A percentile compares a stretch with the other conserved stretches of the same genome.
Conservation (phyloP, 1,139 yeast genomes). For the Saccharomyces hybrid region DNA sequence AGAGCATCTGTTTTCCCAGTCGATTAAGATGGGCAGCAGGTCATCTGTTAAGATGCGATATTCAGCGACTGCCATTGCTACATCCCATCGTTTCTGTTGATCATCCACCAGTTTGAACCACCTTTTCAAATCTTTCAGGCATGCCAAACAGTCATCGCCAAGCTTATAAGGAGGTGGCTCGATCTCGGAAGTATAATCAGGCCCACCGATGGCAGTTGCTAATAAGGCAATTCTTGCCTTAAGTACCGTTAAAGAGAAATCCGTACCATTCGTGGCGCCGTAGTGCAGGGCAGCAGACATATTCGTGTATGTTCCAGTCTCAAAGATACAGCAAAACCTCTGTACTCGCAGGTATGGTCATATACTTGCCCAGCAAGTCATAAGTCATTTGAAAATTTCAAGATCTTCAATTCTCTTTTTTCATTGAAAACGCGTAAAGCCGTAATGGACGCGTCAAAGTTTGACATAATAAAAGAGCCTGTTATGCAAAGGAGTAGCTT, state of each 20-base stretch:
- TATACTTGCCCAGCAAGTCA: neutral
- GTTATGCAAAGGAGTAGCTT: no score
- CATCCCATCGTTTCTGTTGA: conserved; percentile 57
- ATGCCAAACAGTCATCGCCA: conserved; percentile 88
- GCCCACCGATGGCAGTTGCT: conserved; percentile 33
- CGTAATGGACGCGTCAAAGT: neutral
- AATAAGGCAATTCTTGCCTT: conserved; percentile 30
- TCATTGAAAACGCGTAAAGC: neutral
- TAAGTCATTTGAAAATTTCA: neutral
- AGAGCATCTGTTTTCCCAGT: conserved; percentile 50
- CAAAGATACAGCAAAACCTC: neutral
- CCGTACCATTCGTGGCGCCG: conserved; percentile 1
- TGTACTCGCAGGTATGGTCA: neutral
- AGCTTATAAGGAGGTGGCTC: conserved; percentile 57
- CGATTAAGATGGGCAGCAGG: conserved; percentile 62
- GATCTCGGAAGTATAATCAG: conserved; percentile 33
- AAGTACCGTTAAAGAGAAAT: conserved; percentile 15
- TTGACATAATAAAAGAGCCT: neutral
- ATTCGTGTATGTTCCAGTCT: neutral
- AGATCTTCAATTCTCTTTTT: neutral
- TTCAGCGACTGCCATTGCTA: conserved; percentile 83
- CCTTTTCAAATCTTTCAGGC: conserved; percentile 76
- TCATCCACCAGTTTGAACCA: conserved; percentile 88
- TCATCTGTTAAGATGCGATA: conserved; percentile 68
- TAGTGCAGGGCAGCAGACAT: neutral